Conservation (phyloP, 1,284 basidiomycete species). For the Ceratobasidium sp. region DNA sequence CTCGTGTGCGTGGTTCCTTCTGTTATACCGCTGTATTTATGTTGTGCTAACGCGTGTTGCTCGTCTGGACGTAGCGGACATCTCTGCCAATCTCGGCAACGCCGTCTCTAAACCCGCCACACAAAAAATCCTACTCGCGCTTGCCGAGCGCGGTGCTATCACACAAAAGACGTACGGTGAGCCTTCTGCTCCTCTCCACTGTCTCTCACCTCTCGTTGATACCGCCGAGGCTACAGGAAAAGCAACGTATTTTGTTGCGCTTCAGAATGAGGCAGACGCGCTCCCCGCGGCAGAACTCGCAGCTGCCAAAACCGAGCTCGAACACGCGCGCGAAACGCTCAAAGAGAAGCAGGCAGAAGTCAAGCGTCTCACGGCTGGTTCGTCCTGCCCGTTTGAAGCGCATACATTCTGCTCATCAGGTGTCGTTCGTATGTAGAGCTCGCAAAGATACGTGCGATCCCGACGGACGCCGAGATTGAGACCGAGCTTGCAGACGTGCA, state of each 20-base stretch:
- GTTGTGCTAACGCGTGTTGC: not conserved
- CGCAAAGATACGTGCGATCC: conserved; percentile 69
- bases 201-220: not conserved
- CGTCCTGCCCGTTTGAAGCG: conserved; percentile 47
- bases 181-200: conserved; percentile 50
- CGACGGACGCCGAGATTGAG: conserved; percentile 75
- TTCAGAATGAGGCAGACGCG: conserved; percentile 69
- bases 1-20: conserved; percentile 49
- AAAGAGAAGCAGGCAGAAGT: conserved; percentile 66
- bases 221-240: conserved; percentile 70
- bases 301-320: conserved; percentile 68
- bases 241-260: conserved; percentile 84
- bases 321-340: conserved; percentile 71
- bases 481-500: conserved; percentile 54
- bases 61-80: conserved; percentile 68
- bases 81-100: conserved; percentile 88
- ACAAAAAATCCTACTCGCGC: conserved; percentile 81
- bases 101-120: conserved; percentile 83
- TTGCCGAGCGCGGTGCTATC: conserved; percentile 82
- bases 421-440: conserved; percentile 66
- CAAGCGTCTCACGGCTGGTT: conserved; percentile 68
- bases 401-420: conserved; percentile 40
- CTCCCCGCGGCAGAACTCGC: conserved; percentile 71
- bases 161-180: conserved; percentile 83
- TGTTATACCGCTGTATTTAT: conserved; percentile 66